Evolutionary conservation across 2,329 filamentous ascomycete genomes (phyloP), one percentile per base, ranked within the genome.

Genomic region (Juglanconis oblonga): DNA sequence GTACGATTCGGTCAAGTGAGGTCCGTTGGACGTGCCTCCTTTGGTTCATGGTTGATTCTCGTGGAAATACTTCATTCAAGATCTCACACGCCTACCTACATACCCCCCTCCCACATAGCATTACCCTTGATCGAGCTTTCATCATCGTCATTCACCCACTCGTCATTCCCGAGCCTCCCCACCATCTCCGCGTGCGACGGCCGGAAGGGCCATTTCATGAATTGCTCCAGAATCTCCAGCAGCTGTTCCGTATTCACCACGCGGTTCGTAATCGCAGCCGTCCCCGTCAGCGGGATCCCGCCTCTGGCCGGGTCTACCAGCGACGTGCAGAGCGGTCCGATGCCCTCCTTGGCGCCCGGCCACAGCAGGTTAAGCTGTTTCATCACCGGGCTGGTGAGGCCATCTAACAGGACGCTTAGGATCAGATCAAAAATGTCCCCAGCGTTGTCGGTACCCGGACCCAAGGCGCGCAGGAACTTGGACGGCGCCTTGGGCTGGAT

Each of bases 121-220:
- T 13, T 24, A 11, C n/a, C 3, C 8, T 44, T 49, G 6, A 49
- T n/a, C 24, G n/a, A 32, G 6, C 5, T 10, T 13, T 13, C 64
- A 1, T 55, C 64, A 2, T 58, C 29, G 0, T 68, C 69, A 0
- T 67, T 62, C 0, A 71, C 64, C 1, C 58, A 61, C 4, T 73
- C 71, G 17, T 74, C 74, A 3, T 65, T 51, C 10, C n/a, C n/a
- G n/a, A 71, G 64, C 32, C 80, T 74, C 5, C 73, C 73, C n/a
- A 85, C 71, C 55, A 86, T 71, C 61, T 83, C 75, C 5, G 70
- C 49, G 63, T 81, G 82, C 2, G 69, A 65, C 1, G 85, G 86
- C 3, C 74, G 72, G 64, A 89, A 90, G 0, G 87, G 87, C 88
- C 88, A 91, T 54, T 80, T 74, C 71, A 84, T 77, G 79, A 85